Base-by-base conservation (phyloP, 768 basidiomycete species). In the Boletellus sp. region DNA sequence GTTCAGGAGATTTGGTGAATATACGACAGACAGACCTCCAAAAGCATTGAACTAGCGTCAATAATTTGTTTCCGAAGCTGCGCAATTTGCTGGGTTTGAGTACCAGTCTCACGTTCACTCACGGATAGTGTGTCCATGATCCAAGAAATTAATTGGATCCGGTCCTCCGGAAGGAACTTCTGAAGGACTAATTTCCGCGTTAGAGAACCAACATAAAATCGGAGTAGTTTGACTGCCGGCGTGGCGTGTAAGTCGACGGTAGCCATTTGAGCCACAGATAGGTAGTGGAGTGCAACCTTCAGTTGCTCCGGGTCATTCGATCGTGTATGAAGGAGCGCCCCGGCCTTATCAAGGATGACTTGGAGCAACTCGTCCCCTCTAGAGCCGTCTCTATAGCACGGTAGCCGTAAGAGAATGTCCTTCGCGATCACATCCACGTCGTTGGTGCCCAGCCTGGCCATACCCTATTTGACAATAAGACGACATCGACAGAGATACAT, bases 361-460 rank as follows among this genome's bases (percentile, higher is more conserved):
- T 72, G 64, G 23, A 80, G 70, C 10, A 80, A 58, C 19, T 70
- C 67, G 38, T 66, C 64, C 39, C 76, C 71, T 15, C 71, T 70
- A 16, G 65, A 45, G 24, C 59, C 56, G 1, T 61, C 52, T 39
- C 54, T 68, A 63, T 74, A 82, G 1, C 75, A 74, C 4, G 73
- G 73, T 34, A 86, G 62, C 28, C 71, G 65, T 16, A 78, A 33
- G n/a, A 86, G 71, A 23, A 86, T 65, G 31, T 80, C 74, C 49
- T 76, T 76, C 28, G 82, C 71, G 47, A 83, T 75, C 20, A 71
- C 65, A 22, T 77, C 71, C 28, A 74, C 65, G 42, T 82, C 77
- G 6, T 51, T 45, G 3, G 65, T 54, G 20, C 61, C 59, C 40
- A 81, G 62, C 59, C 72, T 78, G 4, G 75, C 65, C 16, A 84